phyloP scores from a whole-genome alignment of 305 asterid species.

The Fraxinus floribunda region DNA sequence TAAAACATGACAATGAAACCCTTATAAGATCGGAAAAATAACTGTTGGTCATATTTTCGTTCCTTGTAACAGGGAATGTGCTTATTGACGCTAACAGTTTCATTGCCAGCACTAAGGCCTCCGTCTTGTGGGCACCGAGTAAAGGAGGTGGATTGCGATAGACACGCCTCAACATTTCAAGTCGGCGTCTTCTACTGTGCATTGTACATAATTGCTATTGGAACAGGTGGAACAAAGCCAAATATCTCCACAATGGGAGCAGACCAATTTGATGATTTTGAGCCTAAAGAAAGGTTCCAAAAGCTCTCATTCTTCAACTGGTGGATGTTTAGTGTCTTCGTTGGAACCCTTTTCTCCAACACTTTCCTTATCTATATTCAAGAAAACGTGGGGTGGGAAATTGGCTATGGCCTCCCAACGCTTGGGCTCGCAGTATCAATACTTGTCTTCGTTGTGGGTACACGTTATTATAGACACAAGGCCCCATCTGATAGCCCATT shows the following conservation, averaged over 20 bases:
- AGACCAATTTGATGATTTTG: conserved; percentile 4
- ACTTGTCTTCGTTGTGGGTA: not conserved
- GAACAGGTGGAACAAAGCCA: conserved; percentile 15
- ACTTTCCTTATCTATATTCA: not conserved
- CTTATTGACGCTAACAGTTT: conserved; percentile 50
- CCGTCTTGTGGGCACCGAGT: conserved; percentile 48
- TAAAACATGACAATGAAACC: not conserved
- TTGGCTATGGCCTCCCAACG: conserved; percentile 2
- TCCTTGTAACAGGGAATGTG: conserved; percentile 49
- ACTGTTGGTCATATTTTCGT: not conserved
- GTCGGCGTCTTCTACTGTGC: conserved; percentile 39
- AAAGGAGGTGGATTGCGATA: conserved; percentile 32
- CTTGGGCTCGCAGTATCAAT: not conserved
- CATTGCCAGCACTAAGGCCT: conserved; percentile 44
- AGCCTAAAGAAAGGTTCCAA: not conserved
- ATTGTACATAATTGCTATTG: not conserved
- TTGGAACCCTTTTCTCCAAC: conserved; percentile 11
- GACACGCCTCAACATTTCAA: conserved; percentile 43
- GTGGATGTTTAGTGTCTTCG: not conserved
- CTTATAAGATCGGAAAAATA: too few species aligned
- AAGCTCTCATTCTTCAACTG: conserved; percentile 5
- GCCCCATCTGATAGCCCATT: not conserved
- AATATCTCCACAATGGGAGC: not conserved
- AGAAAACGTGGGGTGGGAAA: not conserved
- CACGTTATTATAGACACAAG: not conserved